These are phyloP conservation scores for Phytophthora pluvialis DNA, from an alignment of 352 stramenopile genomes.

Conservation along the genomic window DNA sequence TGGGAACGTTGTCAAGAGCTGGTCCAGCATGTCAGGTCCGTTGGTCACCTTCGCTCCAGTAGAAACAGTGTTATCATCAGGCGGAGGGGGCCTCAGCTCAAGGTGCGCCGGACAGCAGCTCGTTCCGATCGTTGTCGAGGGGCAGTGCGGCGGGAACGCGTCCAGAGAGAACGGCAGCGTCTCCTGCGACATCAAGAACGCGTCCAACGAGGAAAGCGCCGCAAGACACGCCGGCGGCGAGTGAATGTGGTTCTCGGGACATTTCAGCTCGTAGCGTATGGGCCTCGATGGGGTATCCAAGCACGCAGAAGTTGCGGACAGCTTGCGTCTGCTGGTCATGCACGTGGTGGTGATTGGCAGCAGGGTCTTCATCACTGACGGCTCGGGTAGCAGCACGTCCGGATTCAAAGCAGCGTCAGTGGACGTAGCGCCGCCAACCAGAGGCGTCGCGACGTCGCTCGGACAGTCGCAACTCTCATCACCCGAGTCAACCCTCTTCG, in stretches of 20 bases:
- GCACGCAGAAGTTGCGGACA: slow-evolving; percentile 25
- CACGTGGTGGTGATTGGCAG: slow-evolving; percentile 11
- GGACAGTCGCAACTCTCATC: slow-evolving; percentile 38
- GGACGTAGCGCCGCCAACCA: slow-evolving; percentile 15
- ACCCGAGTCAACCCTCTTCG: slow-evolving; percentile 20
- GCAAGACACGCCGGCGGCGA: slow-evolving; percentile 62
- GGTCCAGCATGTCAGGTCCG: slow-evolving; percentile 29
- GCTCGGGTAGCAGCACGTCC: slow-evolving; percentile 22
- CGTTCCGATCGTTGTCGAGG: slow-evolving; percentile 34
- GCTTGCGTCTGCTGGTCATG: slow-evolving; percentile 24
- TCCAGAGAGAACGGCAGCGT: slow-evolving; percentile 39
- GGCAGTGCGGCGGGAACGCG: slow-evolving; percentile 36
- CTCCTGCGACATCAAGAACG: slow-evolving; percentile 45
- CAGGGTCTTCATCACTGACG: slow-evolving; percentile 6
- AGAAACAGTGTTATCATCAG: slow-evolving; percentile 8
- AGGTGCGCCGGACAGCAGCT: slow-evolving; percentile 46
- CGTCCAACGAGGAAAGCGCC: slow-evolving; percentile 52
- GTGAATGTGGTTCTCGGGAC: slow-evolving; percentile 64
- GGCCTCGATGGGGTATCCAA: slow-evolving; percentile 32
- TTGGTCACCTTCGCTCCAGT: slow-evolving; percentile 12
- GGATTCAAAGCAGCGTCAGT: slow-evolving; percentile 14
- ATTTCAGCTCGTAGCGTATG: slow-evolving; percentile 59
- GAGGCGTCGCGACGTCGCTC: slow-evolving; percentile 26
- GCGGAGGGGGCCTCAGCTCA: slow-evolving; percentile 38
- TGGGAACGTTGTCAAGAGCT: slow-evolving; percentile 29